These are phyloP conservation scores for Mycena latifolia DNA, from an alignment of 768 basidiomycete species.

Conservation along the genomic window DNA sequence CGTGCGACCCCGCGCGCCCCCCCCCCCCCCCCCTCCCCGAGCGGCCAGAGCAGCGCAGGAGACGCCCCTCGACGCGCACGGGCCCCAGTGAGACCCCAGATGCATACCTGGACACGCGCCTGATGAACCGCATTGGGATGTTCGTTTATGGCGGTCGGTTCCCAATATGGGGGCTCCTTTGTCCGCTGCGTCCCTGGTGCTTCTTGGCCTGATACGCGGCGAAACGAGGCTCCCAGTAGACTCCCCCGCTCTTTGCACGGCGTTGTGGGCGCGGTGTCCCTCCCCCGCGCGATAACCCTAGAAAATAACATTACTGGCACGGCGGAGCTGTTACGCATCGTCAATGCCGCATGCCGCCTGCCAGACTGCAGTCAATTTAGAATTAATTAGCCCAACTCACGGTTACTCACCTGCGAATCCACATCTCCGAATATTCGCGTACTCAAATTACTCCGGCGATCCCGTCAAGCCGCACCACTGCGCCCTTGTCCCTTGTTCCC, in stretches of 20 bases:
- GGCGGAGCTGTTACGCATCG: not conserved
- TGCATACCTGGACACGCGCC: slow-evolving; percentile 11
- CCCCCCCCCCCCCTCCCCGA: not conserved
- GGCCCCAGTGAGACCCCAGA: not conserved
- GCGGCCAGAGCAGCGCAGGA: not conserved
- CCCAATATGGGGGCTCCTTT: slow-evolving; percentile 9
- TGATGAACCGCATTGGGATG: slow-evolving; percentile 6
- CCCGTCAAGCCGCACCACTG: not conserved
- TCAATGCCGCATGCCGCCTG: slow-evolving; percentile 1
- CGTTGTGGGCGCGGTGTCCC: slow-evolving; percentile 8
- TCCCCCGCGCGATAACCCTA: not conserved
- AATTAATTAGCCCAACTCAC: not conserved
- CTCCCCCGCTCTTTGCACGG: not conserved
- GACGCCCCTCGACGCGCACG: not conserved
- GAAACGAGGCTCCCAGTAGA: slow-evolving; percentile 17
- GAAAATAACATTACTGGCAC: not conserved
- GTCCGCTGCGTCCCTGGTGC: not conserved
- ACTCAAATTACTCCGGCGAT: not conserved
- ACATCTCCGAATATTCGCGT: slow-evolving; percentile 10
- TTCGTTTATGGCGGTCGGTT: not conserved
- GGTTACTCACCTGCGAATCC: not conserved
- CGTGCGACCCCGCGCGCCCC: not conserved
- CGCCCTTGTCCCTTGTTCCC: slow-evolving; percentile 9
- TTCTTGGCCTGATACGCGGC: slow-evolving; percentile 19
- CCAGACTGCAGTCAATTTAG: not conserved